Evolutionary conservation across 139 green algal species (phyloP).

Genomic region (Tetraselmis striata): DNA sequence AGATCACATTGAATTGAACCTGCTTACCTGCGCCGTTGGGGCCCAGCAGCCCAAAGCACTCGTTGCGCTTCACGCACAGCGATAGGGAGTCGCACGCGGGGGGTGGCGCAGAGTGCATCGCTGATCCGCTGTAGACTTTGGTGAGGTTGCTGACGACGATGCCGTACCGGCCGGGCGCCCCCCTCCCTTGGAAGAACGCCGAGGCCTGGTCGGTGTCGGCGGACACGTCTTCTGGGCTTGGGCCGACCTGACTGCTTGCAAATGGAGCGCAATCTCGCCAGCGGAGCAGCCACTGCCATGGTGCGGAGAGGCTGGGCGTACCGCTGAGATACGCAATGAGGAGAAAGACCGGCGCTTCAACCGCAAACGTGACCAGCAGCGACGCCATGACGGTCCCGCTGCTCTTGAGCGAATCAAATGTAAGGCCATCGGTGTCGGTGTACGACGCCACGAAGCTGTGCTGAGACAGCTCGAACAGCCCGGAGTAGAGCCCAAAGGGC

Average conservation of each 20-base stretch:
- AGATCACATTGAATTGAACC: too few species aligned
- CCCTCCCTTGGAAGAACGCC: not conserved
- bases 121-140: not conserved
- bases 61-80: conserved; percentile 35
- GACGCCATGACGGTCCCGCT: not conserved
- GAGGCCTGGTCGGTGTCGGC: not conserved
- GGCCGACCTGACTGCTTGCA: not conserved
- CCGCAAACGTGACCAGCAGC: not conserved
- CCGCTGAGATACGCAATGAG: not conserved
- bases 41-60: conserved; percentile 76
- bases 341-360: not conserved
- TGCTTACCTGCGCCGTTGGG: conserved; percentile 88
- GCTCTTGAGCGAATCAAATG: not conserved
- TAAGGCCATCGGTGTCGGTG: not conserved
- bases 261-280: not conserved
- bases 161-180: not conserved
- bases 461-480: not conserved
- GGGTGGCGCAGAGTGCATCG: not conserved
- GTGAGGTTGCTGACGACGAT: not conserved
- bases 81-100: conserved; percentile 19
- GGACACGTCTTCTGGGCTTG: not conserved
- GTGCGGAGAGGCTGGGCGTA: not conserved
- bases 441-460: not conserved
- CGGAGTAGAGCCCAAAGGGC: not conserved
- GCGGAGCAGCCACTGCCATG: not conserved